Evolutionary conservation across 306 rosid species (phyloP), one percentile per base, ranked within the genome.

Genomic region (Ceratonia siliqua): DNA sequence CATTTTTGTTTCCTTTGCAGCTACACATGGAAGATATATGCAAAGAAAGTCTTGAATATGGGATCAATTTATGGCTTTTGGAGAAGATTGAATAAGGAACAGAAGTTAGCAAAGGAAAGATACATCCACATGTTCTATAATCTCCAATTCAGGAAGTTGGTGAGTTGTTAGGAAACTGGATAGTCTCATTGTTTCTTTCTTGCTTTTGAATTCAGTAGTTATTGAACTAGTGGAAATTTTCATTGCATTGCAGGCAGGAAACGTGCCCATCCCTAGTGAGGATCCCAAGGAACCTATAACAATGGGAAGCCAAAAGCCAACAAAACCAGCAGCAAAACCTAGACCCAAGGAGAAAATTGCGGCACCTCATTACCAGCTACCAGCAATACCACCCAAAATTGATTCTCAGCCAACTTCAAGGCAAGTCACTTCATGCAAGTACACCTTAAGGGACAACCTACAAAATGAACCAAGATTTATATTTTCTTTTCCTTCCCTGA

Each of bases 11-110:
- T 5, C 38, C 54, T 73, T 68, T 81, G 76, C 75, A 94, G 98
- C 87, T 94, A 94, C 68, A 94, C 98, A 74, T 94, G 98, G 98
- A 94, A 94, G 82, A 91, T 94, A 67, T 94, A 94, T 83, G 97
- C 98, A 73, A 89, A 81, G 49, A 94, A 89, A 77, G 80, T 90
- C 56, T 72, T 94, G 94, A 88, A 85, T 35, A 91, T 94, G 93
- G 96, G 93, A 75, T 88, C 98, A 39, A 76, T 86, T 24, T 94
- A 90, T 68, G 92, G 92, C 28, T 90, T 91, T 71, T 94, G 98
- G 97, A 90, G 95, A 88, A 80, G 73, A 59, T 73, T 91, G 80
- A 89, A 79, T 80, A 90, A 90, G 76, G 86, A 81, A 15, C 96
- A 87, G 58, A 90, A 85, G 79, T 79, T 87, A 50, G 95, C 96